phyloP scores from a whole-genome alignment of 2,329 filamentous ascomycete genomes.

The Penicillium sp. region DNA sequence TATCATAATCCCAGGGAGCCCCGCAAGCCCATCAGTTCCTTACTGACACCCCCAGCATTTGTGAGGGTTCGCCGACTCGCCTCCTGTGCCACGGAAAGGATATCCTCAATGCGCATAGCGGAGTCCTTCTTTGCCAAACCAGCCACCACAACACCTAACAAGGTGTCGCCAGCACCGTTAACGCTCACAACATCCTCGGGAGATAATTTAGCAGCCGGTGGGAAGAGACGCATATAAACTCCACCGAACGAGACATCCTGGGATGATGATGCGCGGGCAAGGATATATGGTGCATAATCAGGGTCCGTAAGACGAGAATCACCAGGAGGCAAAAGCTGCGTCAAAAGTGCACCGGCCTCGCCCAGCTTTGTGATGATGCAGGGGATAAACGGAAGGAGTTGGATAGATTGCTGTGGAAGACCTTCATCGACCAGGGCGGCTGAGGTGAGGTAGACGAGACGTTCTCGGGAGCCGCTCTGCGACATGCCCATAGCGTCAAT shows the following conservation, averaged over 20 bases:
- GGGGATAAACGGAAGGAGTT: conserved; percentile 85
- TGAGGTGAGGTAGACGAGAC: conserved; percentile 69
- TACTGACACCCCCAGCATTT: conserved; percentile 68
- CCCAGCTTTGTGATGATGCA: conserved; percentile 85
- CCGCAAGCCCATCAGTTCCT: conserved; percentile 28
- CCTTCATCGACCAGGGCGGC: conserved; percentile 71
- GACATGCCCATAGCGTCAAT: conserved; percentile 77
- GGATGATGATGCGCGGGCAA: conserved; percentile 60
- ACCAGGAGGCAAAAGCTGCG: conserved; percentile 65
- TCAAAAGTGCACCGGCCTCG: conserved; percentile 70
- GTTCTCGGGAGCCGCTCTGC: conserved; percentile 67
- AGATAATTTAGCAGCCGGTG: conserved; percentile 63
- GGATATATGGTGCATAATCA: conserved; percentile 67
- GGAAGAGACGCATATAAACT: conserved; percentile 78
- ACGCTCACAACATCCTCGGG: conserved; percentile 75
- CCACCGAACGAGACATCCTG: conserved; percentile 67
- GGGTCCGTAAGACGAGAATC: conserved; percentile 67
- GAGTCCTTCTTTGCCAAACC: conserved; percentile 63
- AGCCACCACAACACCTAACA: conserved; percentile 81
- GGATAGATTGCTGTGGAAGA: conserved; percentile 78
- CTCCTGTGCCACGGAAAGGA: conserved; percentile 78
- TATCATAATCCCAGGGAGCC: conserved; percentile 3
- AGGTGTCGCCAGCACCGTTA: conserved; percentile 92
- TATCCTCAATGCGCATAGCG: conserved; percentile 51
- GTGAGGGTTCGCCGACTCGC: conserved; percentile 78